Percentiles rank a stretch among this genome's conserved stretches.
phyloP scores from a whole-genome alignment of 2,329 filamentous ascomycete species.

The Domatiomyces catenatus region DNA sequence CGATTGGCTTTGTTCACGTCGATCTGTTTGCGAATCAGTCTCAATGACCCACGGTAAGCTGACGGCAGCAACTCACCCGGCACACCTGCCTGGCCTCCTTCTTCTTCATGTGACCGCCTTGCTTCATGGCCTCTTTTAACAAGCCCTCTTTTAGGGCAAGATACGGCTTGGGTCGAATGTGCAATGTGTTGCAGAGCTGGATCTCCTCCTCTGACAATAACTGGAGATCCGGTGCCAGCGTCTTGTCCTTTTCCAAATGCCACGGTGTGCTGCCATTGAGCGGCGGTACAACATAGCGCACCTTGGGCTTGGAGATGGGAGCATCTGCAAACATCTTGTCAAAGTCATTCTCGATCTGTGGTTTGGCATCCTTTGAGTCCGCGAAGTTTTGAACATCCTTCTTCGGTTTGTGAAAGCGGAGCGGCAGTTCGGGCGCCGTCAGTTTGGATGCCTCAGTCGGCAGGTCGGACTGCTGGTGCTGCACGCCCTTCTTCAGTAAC shows the following conservation, averaged over 20 bases:
- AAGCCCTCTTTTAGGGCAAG: conserved; percentile 85
- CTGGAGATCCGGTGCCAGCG: conserved; percentile 56
- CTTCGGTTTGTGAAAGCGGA: conserved; percentile 37
- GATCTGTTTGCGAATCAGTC: conserved; percentile 33
- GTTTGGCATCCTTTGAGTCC: conserved; percentile 15
- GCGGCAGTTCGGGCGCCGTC: conserved; percentile 61
- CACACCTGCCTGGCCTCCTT: conserved; percentile 83
- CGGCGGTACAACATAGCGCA: conserved; percentile 37
- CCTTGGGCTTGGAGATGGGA: conserved; percentile 26
- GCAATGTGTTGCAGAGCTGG: conserved; percentile 69
- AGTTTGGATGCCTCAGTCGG: conserved; percentile 61
- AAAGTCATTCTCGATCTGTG: conserved; percentile 35
- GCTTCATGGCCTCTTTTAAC: conserved; percentile 78
- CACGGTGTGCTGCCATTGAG: conserved; percentile 36
- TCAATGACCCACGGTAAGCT: neutral
- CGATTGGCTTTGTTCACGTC: conserved; percentile 72
- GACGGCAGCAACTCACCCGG: conserved; percentile 27
- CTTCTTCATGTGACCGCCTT: conserved; percentile 78
- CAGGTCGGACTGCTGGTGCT: conserved; percentile 53
- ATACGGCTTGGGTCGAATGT: conserved; percentile 87
- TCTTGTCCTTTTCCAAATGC: conserved; percentile 56
- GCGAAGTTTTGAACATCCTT: conserved; percentile 24
- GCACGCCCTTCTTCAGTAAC: conserved; percentile 42
- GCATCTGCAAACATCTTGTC: conserved; percentile 33
- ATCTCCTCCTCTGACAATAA: conserved; percentile 70